Evolutionary conservation across 192 early-diverging fungal species (phyloP).

Genomic region (Coemansia sp.): DNA sequence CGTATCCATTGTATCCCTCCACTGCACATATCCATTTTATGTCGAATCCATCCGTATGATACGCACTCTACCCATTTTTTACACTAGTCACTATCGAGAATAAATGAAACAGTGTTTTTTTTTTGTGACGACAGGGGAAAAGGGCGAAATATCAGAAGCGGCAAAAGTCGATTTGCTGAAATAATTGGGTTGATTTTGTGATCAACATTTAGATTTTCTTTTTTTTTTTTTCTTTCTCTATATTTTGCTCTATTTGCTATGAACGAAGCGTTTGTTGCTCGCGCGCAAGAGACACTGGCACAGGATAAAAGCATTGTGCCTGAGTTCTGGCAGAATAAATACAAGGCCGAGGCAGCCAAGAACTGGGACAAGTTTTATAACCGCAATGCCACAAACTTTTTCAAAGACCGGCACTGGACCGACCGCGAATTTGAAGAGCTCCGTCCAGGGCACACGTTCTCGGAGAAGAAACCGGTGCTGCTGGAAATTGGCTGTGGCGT

Average conservation of each 20-base stretch:
- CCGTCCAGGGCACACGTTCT: conserved; percentile 32
- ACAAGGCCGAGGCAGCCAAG: conserved; percentile 71
- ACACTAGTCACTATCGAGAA: conserved; percentile 10
- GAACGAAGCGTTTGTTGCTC: conserved; percentile 56
- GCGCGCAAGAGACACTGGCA: conserved; percentile 58
- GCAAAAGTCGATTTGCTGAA: too few species aligned
- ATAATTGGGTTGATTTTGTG: conserved; percentile 2
- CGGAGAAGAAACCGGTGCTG: conserved; percentile 44
- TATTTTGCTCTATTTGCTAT: conserved; percentile 13
- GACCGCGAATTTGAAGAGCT: conserved; percentile 92
- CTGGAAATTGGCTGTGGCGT: conserved; percentile 98
- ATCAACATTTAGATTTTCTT: background rate
- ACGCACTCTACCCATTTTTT: conserved; percentile 50
- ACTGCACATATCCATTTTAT: conserved; percentile 6
- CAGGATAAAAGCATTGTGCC: conserved; percentile 65
- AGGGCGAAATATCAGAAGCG: conserved; percentile 5
- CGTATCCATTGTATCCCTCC: conserved; percentile 9
- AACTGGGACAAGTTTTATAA: conserved; percentile 85
- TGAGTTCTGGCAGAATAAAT: conserved; percentile 76
- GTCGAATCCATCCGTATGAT: conserved; percentile 19
- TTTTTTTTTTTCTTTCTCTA: background rate
- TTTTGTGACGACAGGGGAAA: conserved; percentile 13
- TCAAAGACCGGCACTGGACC: conserved; percentile 97
- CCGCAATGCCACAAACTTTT: conserved; percentile 86
- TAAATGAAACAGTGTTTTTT: conserved; percentile 19